Evolutionary conservation across 2,329 filamentous ascomycete genomes (phyloP), one percentile per base, ranked within the genome.

Genomic region (Monosporascus sp.): DNA sequence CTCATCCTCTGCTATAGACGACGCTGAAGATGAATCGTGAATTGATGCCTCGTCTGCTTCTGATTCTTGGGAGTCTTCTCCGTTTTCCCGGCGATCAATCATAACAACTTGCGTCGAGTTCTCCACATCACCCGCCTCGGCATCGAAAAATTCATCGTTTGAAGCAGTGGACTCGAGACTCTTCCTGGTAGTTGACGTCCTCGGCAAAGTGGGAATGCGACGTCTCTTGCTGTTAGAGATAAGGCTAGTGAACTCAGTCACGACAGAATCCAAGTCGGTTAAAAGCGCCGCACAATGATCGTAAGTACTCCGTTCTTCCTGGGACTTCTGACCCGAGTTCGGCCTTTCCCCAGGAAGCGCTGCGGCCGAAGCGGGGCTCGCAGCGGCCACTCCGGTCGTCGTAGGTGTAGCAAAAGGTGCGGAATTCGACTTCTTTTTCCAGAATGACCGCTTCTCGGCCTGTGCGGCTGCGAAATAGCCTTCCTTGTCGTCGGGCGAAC

Each of bases 111-210:
- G 85, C 7, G 86, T 85, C 27, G 67, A 70, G 17, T 74, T 74
- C 24, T 72, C 76, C n/a, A 60, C 63, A 61, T 82, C 81, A 17
- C 82, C 85, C 50, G 84, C 87, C 64, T 88, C 85, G 1, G 94
- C 94, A 68, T 99, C 94, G 63, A 97, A 99, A 72, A 97, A 99
- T 67, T 97, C 93, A 53, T 96, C 90, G 2, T 82, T 82, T 2
- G 89, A 87, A 22, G 81, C 81, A 31, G 86, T 80, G 0, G 91
- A 96, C 57, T 96, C 92, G 51, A 95, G 83, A 65, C 91, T 96
- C 64, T 81, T 77, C 38, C 80, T 74, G 8, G 76, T 73, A 0
- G 69, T 74, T 4, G 79, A 70, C 7, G 84, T 78, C 20, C 72
- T 63, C 6, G 85, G 77, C 14, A 73, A 46, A 27, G 22, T 69